Base-by-base conservation (phyloP, 2,329 filamentous ascomycete genomes). In the Colletotrichum sp. region DNA sequence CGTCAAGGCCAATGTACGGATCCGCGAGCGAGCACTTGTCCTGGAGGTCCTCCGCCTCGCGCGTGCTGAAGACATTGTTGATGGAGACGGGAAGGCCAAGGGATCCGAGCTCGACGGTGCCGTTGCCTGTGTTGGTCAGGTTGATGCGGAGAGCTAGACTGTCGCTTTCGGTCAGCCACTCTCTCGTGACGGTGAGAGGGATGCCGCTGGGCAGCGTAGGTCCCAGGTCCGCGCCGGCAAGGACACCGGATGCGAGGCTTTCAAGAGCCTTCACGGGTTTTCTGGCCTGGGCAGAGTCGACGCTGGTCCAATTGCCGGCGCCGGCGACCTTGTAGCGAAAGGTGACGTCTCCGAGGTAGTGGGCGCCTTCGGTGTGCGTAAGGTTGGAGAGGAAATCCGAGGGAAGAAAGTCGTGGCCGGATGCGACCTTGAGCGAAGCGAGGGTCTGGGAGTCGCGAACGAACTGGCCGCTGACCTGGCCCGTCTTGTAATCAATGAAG, bases 21-120 rank as follows among this genome's bases (percentile, higher is more conserved):
- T 93, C 91, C 0, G 89, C 86, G 5, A 92, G 85, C 1, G 89
- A 89, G 79, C 91, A 92, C 30, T 86, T 84, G 0, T 83, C 81
- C 69, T 88, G 87, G 8, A 88, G 91, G 8, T 90, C 87, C 4
- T 83, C 82, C 0, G 90, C 86, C 2, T 83, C 81, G 10, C 90
- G 86, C 60, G 85, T 84, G 15, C 87, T 91, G 79, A 92, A 92
- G 78, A 93, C 92, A 80, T 89, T 92, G 83, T 92, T 92, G 83
- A 92, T 91, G 80, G 91, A 90, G 24, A 90, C 86, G 0, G 91
- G 91, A 67, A 93, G 88, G 0, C 91, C 91, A 3, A 92, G 84
- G 64, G 88, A 88, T 3, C 91, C 91, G 7, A 93, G 81, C 74
- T 92, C 90, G 4, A 92, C 72, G 0, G 83, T 75, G 0, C 80